Evolutionary conservation across 2,329 filamentous ascomycete species (phyloP).

Genomic region (Colletotrichum agaves): DNA sequence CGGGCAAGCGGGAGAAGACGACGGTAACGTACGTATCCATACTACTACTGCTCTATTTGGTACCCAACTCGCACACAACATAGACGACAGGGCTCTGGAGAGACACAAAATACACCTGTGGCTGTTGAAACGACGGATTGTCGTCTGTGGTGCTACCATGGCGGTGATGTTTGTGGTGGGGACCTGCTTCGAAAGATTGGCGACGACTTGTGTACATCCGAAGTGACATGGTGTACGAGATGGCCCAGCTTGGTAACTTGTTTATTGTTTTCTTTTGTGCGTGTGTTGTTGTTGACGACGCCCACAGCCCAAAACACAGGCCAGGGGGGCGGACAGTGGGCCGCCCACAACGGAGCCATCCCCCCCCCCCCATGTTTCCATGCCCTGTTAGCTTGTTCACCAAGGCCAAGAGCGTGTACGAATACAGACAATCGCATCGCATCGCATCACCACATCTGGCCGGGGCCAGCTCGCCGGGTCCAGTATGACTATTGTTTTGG

Average conservation of each 20-base stretch:
- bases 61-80: neutral
- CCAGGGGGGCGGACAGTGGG: neutral
- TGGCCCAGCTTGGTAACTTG: conserved; percentile 26
- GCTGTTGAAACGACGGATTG: conserved; percentile 23
- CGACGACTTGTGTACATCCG: neutral
- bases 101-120: conserved; percentile 1
- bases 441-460: conserved; percentile 1
- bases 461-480: conserved; percentile 5
- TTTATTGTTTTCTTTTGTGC: conserved; percentile 22
- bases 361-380: too few relatives aligned
- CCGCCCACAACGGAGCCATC: conserved; percentile 1
- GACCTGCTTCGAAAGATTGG: conserved; percentile 1
- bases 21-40: neutral
- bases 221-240: neutral
- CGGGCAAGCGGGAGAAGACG: neutral
- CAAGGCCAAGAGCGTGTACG: neutral
- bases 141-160: conserved; percentile 18
- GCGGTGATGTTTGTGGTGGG: conserved; percentile 10
- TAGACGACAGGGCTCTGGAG: neutral
- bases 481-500: neutral
- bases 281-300: conserved; percentile 13
- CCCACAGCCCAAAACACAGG: conserved; percentile 21
- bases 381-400: conserved; percentile 29
- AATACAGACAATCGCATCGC: neutral
- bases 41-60: neutral